phyloP scores from a whole-genome alignment of 139 green algal species.

The Chlamydomonas schloesseri region DNA sequence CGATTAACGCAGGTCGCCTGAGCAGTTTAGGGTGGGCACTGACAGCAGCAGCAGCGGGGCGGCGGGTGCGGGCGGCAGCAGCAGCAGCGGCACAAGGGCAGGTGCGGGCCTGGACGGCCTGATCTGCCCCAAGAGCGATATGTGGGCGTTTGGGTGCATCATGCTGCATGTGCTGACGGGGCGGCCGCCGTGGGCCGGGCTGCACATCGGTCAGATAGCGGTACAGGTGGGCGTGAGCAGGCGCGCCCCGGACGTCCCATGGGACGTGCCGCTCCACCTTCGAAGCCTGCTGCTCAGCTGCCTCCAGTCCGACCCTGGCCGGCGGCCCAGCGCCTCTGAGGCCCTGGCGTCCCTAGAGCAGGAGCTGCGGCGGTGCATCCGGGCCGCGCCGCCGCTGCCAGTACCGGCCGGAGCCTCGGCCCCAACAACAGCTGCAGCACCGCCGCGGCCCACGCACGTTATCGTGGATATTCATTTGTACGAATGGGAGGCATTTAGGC shows the following conservation, averaged over 20 bases:
- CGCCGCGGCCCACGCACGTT: too few species aligned
- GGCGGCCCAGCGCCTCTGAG: neutral
- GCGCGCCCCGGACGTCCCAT: neutral
- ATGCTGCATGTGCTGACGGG: conserved; percentile 1
- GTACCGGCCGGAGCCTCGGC: too few species aligned
- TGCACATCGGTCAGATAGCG: neutral
- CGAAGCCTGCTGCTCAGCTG: neutral
- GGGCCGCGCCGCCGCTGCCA: neutral
- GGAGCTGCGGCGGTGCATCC: neutral
- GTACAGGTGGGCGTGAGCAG: neutral
- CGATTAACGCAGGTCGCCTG: too few species aligned
- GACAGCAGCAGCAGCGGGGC: too few species aligned
- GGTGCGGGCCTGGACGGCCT: neutral
- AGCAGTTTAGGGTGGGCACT: too few species aligned
- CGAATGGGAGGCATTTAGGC: too few species aligned
- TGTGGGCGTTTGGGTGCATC: neutral
- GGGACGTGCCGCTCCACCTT: neutral
- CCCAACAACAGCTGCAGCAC: neutral
- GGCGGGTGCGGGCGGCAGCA: too few species aligned
- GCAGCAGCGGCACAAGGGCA: neutral
- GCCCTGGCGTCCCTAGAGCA: neutral
- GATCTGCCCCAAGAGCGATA: neutral
- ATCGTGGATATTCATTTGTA: too few species aligned
- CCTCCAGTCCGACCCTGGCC: neutral
- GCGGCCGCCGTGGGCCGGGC: neutral